phyloP scores from a whole-genome alignment of 805 yeast genomes.

The Torulaspora microellipsoides region DNA sequence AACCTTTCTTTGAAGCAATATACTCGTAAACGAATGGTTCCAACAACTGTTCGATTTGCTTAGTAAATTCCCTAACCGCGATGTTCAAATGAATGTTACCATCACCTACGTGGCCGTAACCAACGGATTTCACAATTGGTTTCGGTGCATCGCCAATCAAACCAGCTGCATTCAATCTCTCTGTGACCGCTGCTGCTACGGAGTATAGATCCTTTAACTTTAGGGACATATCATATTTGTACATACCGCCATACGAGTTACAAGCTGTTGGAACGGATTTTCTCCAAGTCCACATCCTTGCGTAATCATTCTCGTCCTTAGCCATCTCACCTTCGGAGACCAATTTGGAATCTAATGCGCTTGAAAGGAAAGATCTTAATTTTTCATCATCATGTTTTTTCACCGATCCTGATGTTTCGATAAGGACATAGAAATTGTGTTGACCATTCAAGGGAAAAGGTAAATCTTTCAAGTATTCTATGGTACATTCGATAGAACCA shows the following conservation, averaged over 20 bases:
- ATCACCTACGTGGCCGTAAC: constrained; percentile 92
- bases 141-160: constrained; percentile 57
- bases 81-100: constrained; percentile 89
- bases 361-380: constrained; percentile 69
- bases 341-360: constrained; percentile 67
- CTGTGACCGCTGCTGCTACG: constrained; percentile 64
- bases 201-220: constrained; percentile 73
- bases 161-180: constrained; percentile 47
- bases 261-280: constrained; percentile 84
- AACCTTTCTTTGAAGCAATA: constrained; percentile 61
- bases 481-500: constrained; percentile 55
- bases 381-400: constrained; percentile 85
- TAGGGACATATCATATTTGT: constrained; percentile 86
- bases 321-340: constrained; percentile 86
- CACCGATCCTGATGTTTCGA: constrained; percentile 89
- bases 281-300: constrained; percentile 83
- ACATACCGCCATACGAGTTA: constrained; percentile 78
- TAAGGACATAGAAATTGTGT: constrained; percentile 78
- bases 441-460: constrained; percentile 71
- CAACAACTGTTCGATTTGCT: constrained; percentile 64
- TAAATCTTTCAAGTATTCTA: constrained; percentile 45
- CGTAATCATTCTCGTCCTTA: constrained; percentile 78
- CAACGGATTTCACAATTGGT: constrained; percentile 87
- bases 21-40: constrained; percentile 93
- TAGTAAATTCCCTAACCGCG: constrained; percentile 71